Conservation (phyloP, 306 rosid species). For the Citrullus amarus region DNA sequence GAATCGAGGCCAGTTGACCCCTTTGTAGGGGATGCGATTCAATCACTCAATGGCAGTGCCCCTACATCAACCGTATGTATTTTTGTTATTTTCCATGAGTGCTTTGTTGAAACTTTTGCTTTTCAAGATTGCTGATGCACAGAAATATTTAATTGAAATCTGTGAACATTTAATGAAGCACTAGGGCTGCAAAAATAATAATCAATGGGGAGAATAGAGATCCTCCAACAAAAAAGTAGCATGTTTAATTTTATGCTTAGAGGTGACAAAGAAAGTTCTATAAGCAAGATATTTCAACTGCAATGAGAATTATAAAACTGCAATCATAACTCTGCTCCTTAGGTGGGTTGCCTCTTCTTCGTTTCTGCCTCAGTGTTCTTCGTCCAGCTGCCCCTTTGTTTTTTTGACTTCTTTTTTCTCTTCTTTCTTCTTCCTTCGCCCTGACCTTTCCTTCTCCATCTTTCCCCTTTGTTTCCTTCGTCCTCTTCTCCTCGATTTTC, state of each 20-base stretch:
- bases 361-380: no score
- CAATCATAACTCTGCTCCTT: no score
- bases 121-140: background rate
- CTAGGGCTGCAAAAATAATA: background rate
- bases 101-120: background rate
- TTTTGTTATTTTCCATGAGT: constrained; percentile 4
- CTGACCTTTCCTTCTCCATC: no score
- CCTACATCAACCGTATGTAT: constrained; percentile 22
- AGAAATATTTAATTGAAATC: background rate
- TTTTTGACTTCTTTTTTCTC: no score
- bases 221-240: background rate
- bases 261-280: background rate
- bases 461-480: no score
- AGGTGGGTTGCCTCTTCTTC: no score
- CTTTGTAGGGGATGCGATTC: constrained; percentile 13
- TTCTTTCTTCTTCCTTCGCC: no score
- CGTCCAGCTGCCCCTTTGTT: no score
- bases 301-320: no score
- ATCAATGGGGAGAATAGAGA: background rate
- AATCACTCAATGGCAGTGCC: constrained; percentile 8
- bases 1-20: constrained; percentile 12
- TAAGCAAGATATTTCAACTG: background rate
- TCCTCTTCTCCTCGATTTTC: no score
- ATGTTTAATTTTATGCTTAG: background rate
- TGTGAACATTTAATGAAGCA: background rate